Base-by-base conservation (phyloP, 208 protist species). In the Trypanosoma rangeli region DNA sequence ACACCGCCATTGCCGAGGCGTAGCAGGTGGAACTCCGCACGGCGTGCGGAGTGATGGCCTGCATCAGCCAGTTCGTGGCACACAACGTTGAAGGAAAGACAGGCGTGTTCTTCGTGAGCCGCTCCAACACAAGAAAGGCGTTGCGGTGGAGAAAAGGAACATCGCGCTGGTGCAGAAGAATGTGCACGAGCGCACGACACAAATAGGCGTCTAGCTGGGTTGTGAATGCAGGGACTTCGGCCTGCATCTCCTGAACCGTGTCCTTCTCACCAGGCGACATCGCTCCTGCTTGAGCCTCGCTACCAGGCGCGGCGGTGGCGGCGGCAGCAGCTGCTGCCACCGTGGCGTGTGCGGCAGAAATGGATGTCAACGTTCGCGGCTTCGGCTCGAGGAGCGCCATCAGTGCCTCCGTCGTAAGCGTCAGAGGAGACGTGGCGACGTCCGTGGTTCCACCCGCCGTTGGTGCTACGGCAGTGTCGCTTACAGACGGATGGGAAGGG, bases 111-210 rank as follows among this genome's bases (percentile, higher is more conserved):
- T 85, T 85, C 49, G 83, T 74, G n/a, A 94, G 62, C 33, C 82
- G 81, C 70, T 90, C 89, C 16, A 92, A 60, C 13, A 94, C 54
- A 54, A 92, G 74, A 49, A 92, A 76, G 20, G 70, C 64, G 58
- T 92, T 90, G 10, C 89, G 86, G 42, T 92, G 85, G 5, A 85
- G 74, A 64, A 90, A 87, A 3, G 79, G 70, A 20, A 91, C 70
- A 46, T 91, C 87, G 24, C 57, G 48, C 29, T 82, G 68, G 61
- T 88, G 69, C 13, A 75, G 53, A 24, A 94, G 73, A 0, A 90
- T 48, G 42, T 88, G 78, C 24, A 88, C 69, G 33, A 92, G 67
- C 3, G 80, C 73, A 20, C 78, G 67, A 49, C 61, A 79, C 18
- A 94, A 29, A 61, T 82, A 92, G 22, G 84, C 76, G 57, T 94